phyloP scores from a whole-genome alignment of 495 filamentous ascomycete genomes.

The Viridothelium virens region DNA sequence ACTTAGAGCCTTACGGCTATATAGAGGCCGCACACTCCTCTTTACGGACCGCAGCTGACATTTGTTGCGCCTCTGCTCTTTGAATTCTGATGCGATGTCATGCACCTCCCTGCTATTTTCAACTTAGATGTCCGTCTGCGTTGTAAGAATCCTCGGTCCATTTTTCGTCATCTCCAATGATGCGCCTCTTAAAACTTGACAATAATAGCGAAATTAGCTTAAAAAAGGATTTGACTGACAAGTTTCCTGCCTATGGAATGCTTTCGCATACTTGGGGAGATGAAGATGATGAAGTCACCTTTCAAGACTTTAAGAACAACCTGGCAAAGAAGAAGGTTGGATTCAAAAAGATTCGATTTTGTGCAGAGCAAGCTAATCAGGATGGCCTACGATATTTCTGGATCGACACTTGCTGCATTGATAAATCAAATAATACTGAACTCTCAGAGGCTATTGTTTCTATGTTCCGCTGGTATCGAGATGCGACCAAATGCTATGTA shows the following conservation, averaged over 20 bases:
- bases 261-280: conserved; percentile 23
- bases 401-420: conserved; percentile 19
- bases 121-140: too few relatives aligned
- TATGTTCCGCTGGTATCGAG: conserved; percentile 19
- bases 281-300: conserved; percentile 18
- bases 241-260: conserved; percentile 15
- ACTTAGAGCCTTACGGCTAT: too few relatives aligned
- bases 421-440: conserved; percentile 17
- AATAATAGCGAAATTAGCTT: conserved; percentile 16
- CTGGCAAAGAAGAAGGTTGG: conserved; percentile 14
- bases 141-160: too few relatives aligned
- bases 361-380: conserved; percentile 5
- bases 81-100: too few relatives aligned
- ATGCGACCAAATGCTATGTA: conserved; percentile 14
- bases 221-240: conserved; percentile 10
- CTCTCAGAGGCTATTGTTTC: conserved; percentile 13
- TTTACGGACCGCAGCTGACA: too few relatives aligned
- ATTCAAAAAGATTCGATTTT: conserved; percentile 19
- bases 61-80: too few relatives aligned
- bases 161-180: not conserved
- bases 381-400: conserved; percentile 14
- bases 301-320: conserved; percentile 8
- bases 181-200: conserved; percentile 14
- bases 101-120: too few relatives aligned
- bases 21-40: too few relatives aligned